Evolutionary conservation across 2,329 filamentous ascomycete species (phyloP).

Genomic region (Pleoardoris graminearum): DNA sequence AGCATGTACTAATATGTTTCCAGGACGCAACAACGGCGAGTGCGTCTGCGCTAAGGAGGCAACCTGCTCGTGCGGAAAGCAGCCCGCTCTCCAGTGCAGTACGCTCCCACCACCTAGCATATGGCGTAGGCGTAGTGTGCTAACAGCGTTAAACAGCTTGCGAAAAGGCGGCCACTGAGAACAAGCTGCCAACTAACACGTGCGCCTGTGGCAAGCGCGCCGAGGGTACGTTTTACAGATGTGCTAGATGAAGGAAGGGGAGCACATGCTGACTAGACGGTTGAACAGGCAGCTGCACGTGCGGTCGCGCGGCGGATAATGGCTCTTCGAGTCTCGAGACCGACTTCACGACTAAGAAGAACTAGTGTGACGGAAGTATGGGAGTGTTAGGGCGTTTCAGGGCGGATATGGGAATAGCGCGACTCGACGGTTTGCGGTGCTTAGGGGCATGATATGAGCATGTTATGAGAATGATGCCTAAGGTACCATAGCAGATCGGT

Average conservation of each 20-base stretch:
- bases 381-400: too few relatives aligned
- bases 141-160: slow-evolving; percentile 55
- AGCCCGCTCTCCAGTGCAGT: slow-evolving; percentile 81
- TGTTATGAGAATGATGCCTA: not conserved
- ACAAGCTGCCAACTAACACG: slow-evolving; percentile 67
- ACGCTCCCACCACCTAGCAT: slow-evolving; percentile 23
- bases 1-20: not conserved
- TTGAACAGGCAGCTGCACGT: too few relatives aligned
- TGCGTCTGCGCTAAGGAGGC: slow-evolving; percentile 64
- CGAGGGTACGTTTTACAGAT: slow-evolving; percentile 56
- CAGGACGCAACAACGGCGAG: slow-evolving; percentile 55
- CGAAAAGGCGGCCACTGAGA: slow-evolving; percentile 75
- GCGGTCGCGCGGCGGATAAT: slow-evolving; percentile 69
- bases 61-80: slow-evolving; percentile 85
- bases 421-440: too few relatives aligned
- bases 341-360: slow-evolving; percentile 77
- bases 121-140: slow-evolving; percentile 14
- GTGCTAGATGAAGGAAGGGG: too few relatives aligned
- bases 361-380: too few relatives aligned
- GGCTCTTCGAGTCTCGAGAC: slow-evolving; percentile 70
- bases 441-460: not conserved
- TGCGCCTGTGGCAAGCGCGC: slow-evolving; percentile 80
- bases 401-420: too few relatives aligned
- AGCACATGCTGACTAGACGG: too few relatives aligned
- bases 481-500: too few relatives aligned